Evolutionary conservation across 352 stramenopile species (phyloP).

Genomic region (Phytophthora cryptogea): DNA sequence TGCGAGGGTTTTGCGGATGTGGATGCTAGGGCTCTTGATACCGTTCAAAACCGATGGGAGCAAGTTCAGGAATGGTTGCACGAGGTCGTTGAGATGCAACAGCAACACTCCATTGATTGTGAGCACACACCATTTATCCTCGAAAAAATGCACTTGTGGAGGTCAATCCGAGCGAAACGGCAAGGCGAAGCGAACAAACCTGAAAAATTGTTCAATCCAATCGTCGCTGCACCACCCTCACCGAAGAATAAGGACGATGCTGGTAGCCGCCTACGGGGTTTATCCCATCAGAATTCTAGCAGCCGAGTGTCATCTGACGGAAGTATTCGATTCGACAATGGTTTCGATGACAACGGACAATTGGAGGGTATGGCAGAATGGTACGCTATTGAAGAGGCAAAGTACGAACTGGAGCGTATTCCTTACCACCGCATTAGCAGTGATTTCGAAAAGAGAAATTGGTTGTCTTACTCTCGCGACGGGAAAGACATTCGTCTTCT

Average conservation of each 20-base stretch:
- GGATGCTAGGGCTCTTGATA: constrained; percentile 51
- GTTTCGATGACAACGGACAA: constrained; percentile 44
- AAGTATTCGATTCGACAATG: constrained; percentile 3
- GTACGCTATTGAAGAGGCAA: constrained; percentile 74
- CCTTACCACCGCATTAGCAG: constrained; percentile 68
- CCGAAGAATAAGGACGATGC: constrained; percentile 12
- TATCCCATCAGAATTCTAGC: constrained; percentile 12
- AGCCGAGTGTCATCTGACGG: constrained; percentile 11
- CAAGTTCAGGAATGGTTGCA: constrained; percentile 73
- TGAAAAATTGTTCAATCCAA: constrained; percentile 16
- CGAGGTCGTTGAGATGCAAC: constrained; percentile 64
- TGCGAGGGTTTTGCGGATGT: constrained; percentile 70
- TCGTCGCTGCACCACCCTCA: constrained; percentile 1
- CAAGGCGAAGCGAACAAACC: constrained; percentile 12
- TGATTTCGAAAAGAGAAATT: constrained; percentile 56
- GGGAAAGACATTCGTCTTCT: constrained; percentile 61
- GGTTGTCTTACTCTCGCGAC: constrained; percentile 51
- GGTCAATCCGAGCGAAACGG: constrained; percentile 4
- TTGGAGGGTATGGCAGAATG: constrained; percentile 71
- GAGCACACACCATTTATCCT: constrained; percentile 69
- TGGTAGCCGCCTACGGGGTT: neutral
- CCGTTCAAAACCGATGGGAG: constrained; percentile 59
- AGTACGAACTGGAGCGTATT: constrained; percentile 67
- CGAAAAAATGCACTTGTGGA: constrained; percentile 66
- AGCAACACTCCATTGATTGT: constrained; percentile 67